Conservation (phyloP, 768 basidiomycete genomes). For the Strobilomyces confusus region DNA sequence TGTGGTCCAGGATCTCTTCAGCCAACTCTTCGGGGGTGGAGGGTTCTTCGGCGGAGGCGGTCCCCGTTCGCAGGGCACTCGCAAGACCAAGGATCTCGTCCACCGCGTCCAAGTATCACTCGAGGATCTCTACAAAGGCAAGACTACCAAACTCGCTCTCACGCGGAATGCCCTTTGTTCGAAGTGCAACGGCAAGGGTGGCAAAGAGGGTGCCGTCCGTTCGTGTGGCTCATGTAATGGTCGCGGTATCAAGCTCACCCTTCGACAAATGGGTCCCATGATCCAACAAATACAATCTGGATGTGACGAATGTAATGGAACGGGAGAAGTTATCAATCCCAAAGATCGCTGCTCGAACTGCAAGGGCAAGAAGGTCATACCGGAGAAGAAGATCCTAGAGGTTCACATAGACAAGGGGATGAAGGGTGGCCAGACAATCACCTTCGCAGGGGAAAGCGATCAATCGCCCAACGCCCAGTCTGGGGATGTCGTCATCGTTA, state of each 20-base stretch:
- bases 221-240: conserved; percentile 76
- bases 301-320: conserved; percentile 89
- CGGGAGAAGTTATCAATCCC: conserved; percentile 91
- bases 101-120: conserved; percentile 96
- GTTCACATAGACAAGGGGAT: conserved; percentile 98
- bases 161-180: conserved; percentile 92
- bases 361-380: conserved; percentile 91
- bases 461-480: conserved; percentile 85
- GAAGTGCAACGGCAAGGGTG: conserved; percentile 94
- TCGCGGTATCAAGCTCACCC: conserved; percentile 83
- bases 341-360: conserved; percentile 92
- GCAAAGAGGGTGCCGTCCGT: conserved; percentile 93
- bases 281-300: conserved; percentile 97
- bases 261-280: conserved; percentile 99
- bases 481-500: conserved; percentile 91
- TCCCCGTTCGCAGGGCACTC: conserved; percentile 65
- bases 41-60: conserved; percentile 70
- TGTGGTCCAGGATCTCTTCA: conserved; percentile 80
- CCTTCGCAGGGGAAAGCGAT: conserved; percentile 87
- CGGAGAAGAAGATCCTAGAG: conserved; percentile 96
- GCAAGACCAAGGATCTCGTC: conserved; percentile 96
- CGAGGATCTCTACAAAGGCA: conserved; percentile 98
- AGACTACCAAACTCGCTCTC: conserved; percentile 95
- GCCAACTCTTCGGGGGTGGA: conserved; percentile 88
- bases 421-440: conserved; percentile 89